phyloP scores from a whole-genome alignment of 345 rosid genomes.

The Balakata baccata region DNA sequence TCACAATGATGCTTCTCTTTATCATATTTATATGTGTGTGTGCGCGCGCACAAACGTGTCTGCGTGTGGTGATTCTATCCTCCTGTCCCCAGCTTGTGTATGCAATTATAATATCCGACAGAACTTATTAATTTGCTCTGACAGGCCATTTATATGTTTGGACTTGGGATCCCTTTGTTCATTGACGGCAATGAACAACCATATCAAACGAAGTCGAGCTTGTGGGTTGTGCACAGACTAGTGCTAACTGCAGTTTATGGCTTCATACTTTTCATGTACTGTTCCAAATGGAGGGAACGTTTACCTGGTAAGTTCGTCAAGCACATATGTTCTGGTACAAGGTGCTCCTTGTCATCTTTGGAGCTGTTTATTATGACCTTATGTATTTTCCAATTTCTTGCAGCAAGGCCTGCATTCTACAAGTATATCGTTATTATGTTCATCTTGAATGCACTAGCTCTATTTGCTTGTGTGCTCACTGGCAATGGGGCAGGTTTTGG shows the following conservation, averaged over 20 bases:
- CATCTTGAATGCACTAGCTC: conserved; percentile 51
- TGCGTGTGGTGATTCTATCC: background rate
- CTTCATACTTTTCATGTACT: conserved; percentile 63
- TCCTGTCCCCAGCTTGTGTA: background rate
- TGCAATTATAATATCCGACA: no score
- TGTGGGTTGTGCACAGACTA: conserved; percentile 80
- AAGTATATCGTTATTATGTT: conserved; percentile 66
- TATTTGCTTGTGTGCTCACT: conserved; percentile 62
- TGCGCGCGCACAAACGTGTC: no score
- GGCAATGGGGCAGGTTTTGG: conserved; percentile 68
- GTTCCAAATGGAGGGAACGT: conserved; percentile 79
- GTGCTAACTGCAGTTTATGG: conserved; percentile 76
- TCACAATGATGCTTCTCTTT: no score
- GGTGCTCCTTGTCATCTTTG: background rate
- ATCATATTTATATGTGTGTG: background rate
- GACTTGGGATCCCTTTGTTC: conserved; percentile 75
- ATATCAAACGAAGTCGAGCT: conserved; percentile 64
- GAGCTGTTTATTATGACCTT: background rate
- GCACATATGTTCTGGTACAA: background rate
- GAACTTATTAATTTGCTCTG: conserved; percentile 15
- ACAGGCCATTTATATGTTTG: conserved; percentile 75
- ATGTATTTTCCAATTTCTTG: conserved; percentile 6
- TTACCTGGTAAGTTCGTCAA: conserved; percentile 56
- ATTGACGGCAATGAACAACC: conserved; percentile 45
- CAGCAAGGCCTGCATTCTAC: conserved; percentile 93